Evolutionary conservation across 805 yeast species (phyloP).

Genomic region (Saturnispora bothae): DNA sequence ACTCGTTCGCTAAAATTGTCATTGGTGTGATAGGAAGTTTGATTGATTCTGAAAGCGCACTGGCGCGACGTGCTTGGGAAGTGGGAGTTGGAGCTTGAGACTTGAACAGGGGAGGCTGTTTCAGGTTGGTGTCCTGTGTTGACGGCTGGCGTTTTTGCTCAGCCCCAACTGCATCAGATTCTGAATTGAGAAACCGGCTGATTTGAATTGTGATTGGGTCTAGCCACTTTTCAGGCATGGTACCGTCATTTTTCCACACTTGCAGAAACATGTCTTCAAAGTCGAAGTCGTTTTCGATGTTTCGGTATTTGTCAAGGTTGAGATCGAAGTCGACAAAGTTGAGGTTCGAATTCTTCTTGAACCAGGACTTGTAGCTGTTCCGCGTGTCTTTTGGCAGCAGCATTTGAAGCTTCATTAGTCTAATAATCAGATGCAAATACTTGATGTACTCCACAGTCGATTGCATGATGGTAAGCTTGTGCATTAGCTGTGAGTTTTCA

Average conservation of each 20-base stretch:
- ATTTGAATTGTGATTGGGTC: constrained; percentile 22
- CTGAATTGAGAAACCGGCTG: constrained; percentile 7
- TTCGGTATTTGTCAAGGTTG: constrained; percentile 48
- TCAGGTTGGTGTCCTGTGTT: neutral
- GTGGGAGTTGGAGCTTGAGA: neutral
- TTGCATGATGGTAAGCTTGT: constrained; percentile 69
- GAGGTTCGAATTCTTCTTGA: constrained; percentile 28
- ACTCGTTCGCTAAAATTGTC: neutral
- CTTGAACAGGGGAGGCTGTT: neutral
- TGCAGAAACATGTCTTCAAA: constrained; percentile 31
- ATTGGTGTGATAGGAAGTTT: neutral
- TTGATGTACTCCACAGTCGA: constrained; percentile 75
- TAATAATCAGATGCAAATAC: constrained; percentile 52
- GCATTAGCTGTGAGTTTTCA: constrained; percentile 37
- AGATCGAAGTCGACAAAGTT: constrained; percentile 45
- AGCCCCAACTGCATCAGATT: too few relatives aligned
- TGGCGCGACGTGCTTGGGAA: neutral
- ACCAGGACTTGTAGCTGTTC: constrained; percentile 21
- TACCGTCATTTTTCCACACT: constrained; percentile 23
- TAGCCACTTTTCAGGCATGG: constrained; percentile 14
- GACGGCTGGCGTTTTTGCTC: neutral
- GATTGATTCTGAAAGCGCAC: neutral
- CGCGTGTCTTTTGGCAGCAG: constrained; percentile 18
- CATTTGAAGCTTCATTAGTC: constrained; percentile 39
- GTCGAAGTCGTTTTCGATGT: constrained; percentile 45